These are phyloP conservation scores for Sedum album DNA, from an alignment of 164 flowering plant species.

Conservation along the genomic window DNA sequence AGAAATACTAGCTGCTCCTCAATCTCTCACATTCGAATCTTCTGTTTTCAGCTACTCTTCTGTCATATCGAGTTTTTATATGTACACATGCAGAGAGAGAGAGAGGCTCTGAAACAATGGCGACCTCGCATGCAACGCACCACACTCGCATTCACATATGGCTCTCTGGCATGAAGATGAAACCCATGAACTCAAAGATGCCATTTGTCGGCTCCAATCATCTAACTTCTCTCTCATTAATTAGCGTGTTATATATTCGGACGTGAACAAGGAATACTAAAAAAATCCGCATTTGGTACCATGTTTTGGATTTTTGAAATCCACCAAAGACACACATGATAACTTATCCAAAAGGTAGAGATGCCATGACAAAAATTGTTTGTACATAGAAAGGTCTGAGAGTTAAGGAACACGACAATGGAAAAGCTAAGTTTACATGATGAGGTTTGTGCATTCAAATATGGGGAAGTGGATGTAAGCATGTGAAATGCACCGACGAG, in stretches of 20 bases:
- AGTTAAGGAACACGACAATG: not conserved
- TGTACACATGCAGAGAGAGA: not conserved
- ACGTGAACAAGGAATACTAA: not conserved
- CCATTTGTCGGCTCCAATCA: conserved; percentile 6
- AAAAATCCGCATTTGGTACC: not conserved
- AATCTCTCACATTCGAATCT: not conserved
- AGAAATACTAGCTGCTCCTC: not conserved
- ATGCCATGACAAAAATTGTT: not conserved
- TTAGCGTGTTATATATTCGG: not conserved
- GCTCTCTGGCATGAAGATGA: not conserved
- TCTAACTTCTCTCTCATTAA: not conserved
- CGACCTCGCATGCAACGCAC: conserved; percentile 1
- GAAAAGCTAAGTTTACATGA: not conserved
- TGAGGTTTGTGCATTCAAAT: not conserved
- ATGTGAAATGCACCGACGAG: not conserved
- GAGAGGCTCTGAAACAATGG: not conserved
- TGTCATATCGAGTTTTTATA: not conserved
- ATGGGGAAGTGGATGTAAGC: not conserved
- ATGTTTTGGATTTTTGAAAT: not conserved
- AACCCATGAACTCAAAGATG: conserved; percentile 1
- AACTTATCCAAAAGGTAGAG: no score
- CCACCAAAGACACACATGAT: conserved; percentile 1
- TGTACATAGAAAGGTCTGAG: not conserved
- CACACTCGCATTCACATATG: not conserved
- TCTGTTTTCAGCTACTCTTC: not conserved